Percentiles rank a stretch among this genome's conserved stretches.
Conservation (phyloP, 805 yeast genomes). For the Yamadazyma scolyti region DNA sequence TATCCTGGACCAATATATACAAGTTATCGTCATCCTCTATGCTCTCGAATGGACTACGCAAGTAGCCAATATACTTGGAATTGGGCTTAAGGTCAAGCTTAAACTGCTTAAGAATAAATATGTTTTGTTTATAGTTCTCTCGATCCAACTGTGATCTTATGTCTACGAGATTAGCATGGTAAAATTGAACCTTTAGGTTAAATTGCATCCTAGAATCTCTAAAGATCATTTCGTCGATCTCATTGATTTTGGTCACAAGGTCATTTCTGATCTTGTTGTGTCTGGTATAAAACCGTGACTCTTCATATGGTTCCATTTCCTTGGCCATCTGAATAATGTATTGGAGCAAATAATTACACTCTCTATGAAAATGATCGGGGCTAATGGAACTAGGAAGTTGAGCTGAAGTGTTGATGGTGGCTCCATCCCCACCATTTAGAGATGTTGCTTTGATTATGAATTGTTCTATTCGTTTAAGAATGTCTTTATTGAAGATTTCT, state of each 20-base stretch:
- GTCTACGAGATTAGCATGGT: constrained; percentile 14
- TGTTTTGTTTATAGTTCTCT: constrained; percentile 16
- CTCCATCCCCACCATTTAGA: constrained; percentile 5
- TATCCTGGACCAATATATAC: no score
- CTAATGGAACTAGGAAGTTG: constrained; percentile 11
- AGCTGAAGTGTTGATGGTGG: constrained; percentile 1
- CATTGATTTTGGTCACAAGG: constrained; percentile 27
- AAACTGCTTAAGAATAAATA: constrained; percentile 8
- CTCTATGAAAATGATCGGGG: constrained; percentile 34
- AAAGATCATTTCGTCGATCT: constrained; percentile 26
- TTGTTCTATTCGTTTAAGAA: constrained; percentile 29
- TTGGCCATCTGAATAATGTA: constrained; percentile 27
- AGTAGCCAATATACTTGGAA: constrained; percentile 4
- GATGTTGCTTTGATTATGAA: constrained; percentile 38
- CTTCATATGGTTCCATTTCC: constrained; percentile 18
- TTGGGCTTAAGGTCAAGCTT: constrained; percentile 9
- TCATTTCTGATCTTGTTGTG: constrained; percentile 22
- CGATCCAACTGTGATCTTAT: constrained; percentile 23
- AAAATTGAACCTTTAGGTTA: constrained; percentile 19
- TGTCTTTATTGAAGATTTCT: constrained; percentile 28
- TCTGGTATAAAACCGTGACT: constrained; percentile 9
- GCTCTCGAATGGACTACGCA: constrained; percentile 8
- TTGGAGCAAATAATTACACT: constrained; percentile 33
- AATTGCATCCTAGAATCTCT: constrained; percentile 21
- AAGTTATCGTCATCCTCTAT: constrained; percentile 9